phyloP scores from a whole-genome alignment of 2,329 filamentous ascomycete species.

The Xylariaceae sp. region DNA sequence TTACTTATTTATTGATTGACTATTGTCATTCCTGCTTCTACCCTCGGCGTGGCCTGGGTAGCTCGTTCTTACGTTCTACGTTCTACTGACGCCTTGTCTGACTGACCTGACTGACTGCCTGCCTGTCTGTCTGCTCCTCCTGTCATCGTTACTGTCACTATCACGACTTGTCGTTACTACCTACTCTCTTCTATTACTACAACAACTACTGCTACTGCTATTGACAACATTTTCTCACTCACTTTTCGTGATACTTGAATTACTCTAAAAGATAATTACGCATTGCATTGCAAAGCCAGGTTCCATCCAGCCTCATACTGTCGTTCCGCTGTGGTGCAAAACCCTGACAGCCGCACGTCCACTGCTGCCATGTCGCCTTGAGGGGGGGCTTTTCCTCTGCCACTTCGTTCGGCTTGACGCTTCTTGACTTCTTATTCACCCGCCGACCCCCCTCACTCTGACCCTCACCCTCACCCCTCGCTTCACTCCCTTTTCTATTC shows the following conservation, averaged over 20 bases:
- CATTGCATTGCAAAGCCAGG: background rate
- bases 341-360: background rate
- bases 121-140: background rate
- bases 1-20: background rate
- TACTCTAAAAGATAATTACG: background rate
- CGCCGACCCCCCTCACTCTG: background rate
- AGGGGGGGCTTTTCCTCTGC: conserved; percentile 7
- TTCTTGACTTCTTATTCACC: background rate
- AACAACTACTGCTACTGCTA: background rate
- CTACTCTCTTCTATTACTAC: background rate
- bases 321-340: background rate
- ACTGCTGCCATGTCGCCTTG: conserved; percentile 14
- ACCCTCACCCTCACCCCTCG: too few relatives aligned
- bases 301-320: background rate
- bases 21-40: background rate
- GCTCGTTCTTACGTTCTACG: background rate
- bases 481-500: conserved; percentile 3
- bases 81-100: background rate
- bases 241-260: background rate
- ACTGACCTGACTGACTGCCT: background rate
- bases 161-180: background rate
- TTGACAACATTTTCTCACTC: background rate
- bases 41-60: background rate
- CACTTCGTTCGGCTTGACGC: conserved; percentile 8
- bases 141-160: background rate